Percentiles rank a stretch among this genome's conserved stretches.
Evolutionary conservation across 495 filamentous ascomycete genomes (phyloP).

Genomic region (Penicillium taxi): DNA sequence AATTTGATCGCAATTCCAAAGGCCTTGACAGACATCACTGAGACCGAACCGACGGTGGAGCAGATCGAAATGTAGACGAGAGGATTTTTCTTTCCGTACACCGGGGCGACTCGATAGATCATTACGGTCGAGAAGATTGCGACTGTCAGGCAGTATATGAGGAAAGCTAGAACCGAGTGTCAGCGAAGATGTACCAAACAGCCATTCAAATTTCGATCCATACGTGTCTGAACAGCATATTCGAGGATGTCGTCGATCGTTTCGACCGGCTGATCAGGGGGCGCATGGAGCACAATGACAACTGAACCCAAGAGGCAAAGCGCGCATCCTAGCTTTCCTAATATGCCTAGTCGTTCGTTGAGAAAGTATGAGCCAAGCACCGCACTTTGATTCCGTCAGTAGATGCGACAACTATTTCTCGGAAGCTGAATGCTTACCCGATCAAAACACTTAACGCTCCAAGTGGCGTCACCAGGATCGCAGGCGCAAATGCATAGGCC

Average conservation of each 20-base stretch:
- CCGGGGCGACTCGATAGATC: constrained; percentile 89
- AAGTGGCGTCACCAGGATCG: constrained; percentile 90
- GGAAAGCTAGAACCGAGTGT: constrained; percentile 54
- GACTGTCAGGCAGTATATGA: constrained; percentile 72
- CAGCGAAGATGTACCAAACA: neutral
- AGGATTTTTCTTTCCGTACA: constrained; percentile 88
- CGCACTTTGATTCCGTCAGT: constrained; percentile 48
- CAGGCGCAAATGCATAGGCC: constrained; percentile 95
- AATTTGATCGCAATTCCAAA: constrained; percentile 95
- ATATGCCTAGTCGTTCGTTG: constrained; percentile 73
- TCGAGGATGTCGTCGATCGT: constrained; percentile 81
- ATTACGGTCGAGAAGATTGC: constrained; percentile 78
- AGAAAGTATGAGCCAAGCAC: constrained; percentile 92
- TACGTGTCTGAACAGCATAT: constrained; percentile 86
- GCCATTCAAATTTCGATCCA: constrained; percentile 10
- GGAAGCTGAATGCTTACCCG: constrained; percentile 44
- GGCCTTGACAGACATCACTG: constrained; percentile 97
- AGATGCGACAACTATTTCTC: constrained; percentile 1
- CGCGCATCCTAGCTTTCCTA: constrained; percentile 92
- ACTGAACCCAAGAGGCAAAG: constrained; percentile 94
- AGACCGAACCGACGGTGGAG: constrained; percentile 91
- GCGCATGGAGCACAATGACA: constrained; percentile 94
- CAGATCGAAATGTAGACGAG: constrained; percentile 95
- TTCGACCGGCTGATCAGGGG: constrained; percentile 81
- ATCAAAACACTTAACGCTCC: constrained; percentile 92